A percentile compares a stretch with the other conserved stretches of the same genome.
Evolutionary conservation across 306 rosid genomes (phyloP).

Genomic region (Hippophae gyantsensis): DNA sequence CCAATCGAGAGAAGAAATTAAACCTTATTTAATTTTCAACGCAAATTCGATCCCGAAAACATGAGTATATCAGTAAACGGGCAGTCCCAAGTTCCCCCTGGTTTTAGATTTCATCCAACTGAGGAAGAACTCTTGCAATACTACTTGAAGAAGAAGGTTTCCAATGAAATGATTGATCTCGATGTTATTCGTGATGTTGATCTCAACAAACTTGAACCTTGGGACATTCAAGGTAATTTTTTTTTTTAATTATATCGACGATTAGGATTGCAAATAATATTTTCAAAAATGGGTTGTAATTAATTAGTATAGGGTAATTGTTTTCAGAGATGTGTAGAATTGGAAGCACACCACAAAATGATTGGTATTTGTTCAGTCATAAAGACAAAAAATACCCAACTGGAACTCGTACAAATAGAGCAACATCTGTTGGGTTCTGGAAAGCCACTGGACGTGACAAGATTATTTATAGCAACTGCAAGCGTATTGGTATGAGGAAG

Average conservation of each 20-base stretch:
- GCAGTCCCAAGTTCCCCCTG: constrained; percentile 87
- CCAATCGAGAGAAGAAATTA: neutral
- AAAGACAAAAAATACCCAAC: constrained; percentile 97
- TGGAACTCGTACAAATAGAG: constrained; percentile 85
- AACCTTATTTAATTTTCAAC: neutral
- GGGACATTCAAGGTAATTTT: constrained; percentile 84
- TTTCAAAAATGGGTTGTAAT: neutral
- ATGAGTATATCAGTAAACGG: constrained; percentile 85
- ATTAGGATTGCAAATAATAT: neutral
- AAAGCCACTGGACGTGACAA: constrained; percentile 96
- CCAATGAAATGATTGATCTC: constrained; percentile 63
- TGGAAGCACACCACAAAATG: constrained; percentile 92
- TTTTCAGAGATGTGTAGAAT: constrained; percentile 70
- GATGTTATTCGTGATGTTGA: constrained; percentile 87
- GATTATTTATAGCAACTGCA: constrained; percentile 54
- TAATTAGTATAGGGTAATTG: neutral
- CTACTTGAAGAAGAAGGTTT: constrained; percentile 74
- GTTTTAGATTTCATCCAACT: constrained; percentile 81
- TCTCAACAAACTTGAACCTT: constrained; percentile 96
- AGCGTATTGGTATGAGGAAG: constrained; percentile 87
- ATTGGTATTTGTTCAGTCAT: constrained; percentile 96
- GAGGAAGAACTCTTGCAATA: constrained; percentile 85
- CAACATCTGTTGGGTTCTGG: constrained; percentile 91
- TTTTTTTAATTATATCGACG: too few relatives aligned
- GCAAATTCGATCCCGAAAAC: constrained; percentile 21